Percentiles rank a stretch among this genome's conserved stretches.
These are phyloP conservation scores for Cucumis hystrix DNA, from an alignment of 306 rosid species.

Conservation along the genomic window DNA sequence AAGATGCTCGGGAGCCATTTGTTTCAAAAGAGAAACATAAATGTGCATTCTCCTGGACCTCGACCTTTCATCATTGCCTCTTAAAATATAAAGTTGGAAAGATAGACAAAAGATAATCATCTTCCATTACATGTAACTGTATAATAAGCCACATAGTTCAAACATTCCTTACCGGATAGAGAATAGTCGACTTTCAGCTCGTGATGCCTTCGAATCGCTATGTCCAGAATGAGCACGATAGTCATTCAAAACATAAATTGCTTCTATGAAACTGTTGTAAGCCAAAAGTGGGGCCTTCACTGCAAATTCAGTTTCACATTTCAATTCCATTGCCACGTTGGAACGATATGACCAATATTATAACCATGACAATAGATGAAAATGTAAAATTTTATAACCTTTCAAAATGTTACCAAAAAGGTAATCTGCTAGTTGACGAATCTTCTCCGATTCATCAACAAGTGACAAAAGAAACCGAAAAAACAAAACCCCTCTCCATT, in stretches of 20 bases:
- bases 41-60: slow-evolving; percentile 82
- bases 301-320: slow-evolving; percentile 15
- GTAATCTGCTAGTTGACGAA: slow-evolving; percentile 56
- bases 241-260: slow-evolving; percentile 77
- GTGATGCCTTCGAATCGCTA: slow-evolving; percentile 36
- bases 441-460: slow-evolving; percentile 90
- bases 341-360: background rate
- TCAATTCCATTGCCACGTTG: background rate
- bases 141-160: background rate
- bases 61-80: slow-evolving; percentile 69
- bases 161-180: slow-evolving; percentile 53
- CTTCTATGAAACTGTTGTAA: slow-evolving; percentile 85
- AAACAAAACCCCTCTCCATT: slow-evolving; percentile 96
- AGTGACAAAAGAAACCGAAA: slow-evolving; percentile 89
- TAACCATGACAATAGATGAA: background rate
- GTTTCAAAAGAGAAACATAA: slow-evolving; percentile 76
- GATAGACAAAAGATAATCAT: background rate
- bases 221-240: slow-evolving; percentile 57
- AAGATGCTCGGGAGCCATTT: slow-evolving; percentile 95
- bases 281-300: slow-evolving; percentile 88
- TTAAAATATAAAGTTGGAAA: slow-evolving; percentile 16
- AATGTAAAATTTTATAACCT: slow-evolving; percentile 30
- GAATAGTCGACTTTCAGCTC: slow-evolving; percentile 44
- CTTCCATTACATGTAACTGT: slow-evolving; percentile 1
- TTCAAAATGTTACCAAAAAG: slow-evolving; percentile 80